Conservation (phyloP, 1,284 basidiomycete species). For the Testicularia cyperi region DNA sequence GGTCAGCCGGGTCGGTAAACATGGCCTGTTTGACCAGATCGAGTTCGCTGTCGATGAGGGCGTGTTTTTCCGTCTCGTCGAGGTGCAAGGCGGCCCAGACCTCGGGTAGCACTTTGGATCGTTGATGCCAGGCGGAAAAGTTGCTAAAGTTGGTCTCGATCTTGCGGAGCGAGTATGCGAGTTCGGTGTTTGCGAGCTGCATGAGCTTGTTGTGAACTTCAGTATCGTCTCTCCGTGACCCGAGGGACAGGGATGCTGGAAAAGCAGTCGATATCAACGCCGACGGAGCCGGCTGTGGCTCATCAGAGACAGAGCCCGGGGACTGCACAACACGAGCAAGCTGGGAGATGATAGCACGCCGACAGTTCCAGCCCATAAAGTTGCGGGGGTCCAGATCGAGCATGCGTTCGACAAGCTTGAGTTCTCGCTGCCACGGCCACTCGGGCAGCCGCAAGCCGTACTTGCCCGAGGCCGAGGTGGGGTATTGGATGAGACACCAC, state of each 20-base stretch:
- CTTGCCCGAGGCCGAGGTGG: not conserved
- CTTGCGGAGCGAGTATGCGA: conserved; percentile 71
- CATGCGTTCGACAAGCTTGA: conserved; percentile 56
- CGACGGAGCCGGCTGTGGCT: not conserved
- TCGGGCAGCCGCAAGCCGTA: too few relatives aligned
- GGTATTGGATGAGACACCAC: conserved; percentile 52
- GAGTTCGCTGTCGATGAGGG: conserved; percentile 70
- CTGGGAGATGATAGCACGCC: conserved; percentile 46
- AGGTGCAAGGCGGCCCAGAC: conserved; percentile 66
- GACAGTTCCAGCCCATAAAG: conserved; percentile 57
- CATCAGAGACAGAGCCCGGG: not conserved
- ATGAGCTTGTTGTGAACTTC: conserved; percentile 4
- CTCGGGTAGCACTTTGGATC: conserved; percentile 75
- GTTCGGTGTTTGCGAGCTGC: conserved; percentile 34
- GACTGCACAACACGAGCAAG: conserved; percentile 17
- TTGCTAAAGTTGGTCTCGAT: conserved; percentile 95
- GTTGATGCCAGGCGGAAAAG: conserved; percentile 98
- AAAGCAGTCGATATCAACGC: conserved; percentile 3
- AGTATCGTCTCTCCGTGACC: too few relatives aligned
- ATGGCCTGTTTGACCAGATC: conserved; percentile 89
- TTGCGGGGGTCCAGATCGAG: conserved; percentile 56
- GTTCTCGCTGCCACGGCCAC: conserved; percentile 48
- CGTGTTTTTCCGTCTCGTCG: conserved; percentile 59
- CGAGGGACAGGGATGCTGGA: conserved; percentile 7
- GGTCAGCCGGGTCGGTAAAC: conserved; percentile 94